Evolutionary conservation across 2,329 filamentous ascomycete species (phyloP), one percentile per base, ranked within the genome.

Genomic region (Paraconiothyrium brasiliense): DNA sequence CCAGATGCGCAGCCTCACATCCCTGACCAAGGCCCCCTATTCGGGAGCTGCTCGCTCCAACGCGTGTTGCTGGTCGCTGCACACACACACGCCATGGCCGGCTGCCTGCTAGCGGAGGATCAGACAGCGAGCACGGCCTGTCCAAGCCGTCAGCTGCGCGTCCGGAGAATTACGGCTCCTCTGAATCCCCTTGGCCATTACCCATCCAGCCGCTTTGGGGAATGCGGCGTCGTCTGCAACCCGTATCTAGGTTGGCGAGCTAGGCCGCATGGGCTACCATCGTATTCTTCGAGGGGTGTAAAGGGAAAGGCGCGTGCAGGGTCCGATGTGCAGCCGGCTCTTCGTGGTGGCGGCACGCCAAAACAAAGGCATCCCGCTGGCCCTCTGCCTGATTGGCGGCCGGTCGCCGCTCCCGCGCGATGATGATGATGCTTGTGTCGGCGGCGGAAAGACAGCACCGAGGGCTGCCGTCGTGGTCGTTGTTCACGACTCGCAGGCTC

Each of bases 261-360:
- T 69, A 70, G 70, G 54, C 41, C 50, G 10, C 50, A 44, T 60
- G 22, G 59, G 65, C 61, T 60, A 58, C 56, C 52, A 58, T 62
- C 58, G 64, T n/a, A 46, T 62, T 56, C 50, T 48, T 34, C 30
- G 24, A 4, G 14, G 24, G 2, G 37, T 39, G 27, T 32, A 63
- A 49, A 34, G 24, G 35, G 60, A 61, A 61, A 63, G 57, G 63
- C 55, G 55, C 54, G 64, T 59, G 61, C 71, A 69, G 62, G 60
- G 67, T 68, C 64, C 69, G 34, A 30, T 27, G 48, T 32, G 51
- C 39, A 27, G 58, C 51, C 39, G 46, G 59, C 59, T 62, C 52
- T 59, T 30, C 51, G 49, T n/a, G 32, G 59, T 67, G 68, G 64
- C 65, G 63, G 65, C 60, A 66, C 67, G 67, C 70, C 69, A 72